A percentile compares a stretch with the other conserved stretches of the same genome.
Conservation (phyloP, 306 rosid species). For the Vigna unguiculata region DNA sequence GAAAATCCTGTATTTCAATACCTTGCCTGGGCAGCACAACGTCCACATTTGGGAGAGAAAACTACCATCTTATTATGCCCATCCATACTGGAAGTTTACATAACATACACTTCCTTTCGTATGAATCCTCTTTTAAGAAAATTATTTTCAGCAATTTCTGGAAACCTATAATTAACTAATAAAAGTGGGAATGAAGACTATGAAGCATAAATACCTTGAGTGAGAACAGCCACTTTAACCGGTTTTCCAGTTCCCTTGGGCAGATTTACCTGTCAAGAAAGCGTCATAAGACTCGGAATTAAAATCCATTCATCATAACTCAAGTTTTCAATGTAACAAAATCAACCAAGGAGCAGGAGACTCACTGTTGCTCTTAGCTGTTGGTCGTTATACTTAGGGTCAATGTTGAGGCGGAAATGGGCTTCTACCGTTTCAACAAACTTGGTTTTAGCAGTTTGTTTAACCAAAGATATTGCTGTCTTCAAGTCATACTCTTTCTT, state of each 20-base stretch:
- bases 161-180: constrained; percentile 24
- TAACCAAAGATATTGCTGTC: constrained; percentile 78
- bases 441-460: constrained; percentile 72
- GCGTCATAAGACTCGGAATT: constrained; percentile 13
- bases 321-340: constrained; percentile 25
- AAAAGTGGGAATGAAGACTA: constrained; percentile 28
- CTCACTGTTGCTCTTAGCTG: constrained; percentile 97
- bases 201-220: constrained; percentile 74
- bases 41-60: constrained; percentile 1
- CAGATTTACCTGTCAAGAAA: constrained; percentile 74
- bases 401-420: constrained; percentile 98
- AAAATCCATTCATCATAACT: constrained; percentile 18
- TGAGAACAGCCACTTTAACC: constrained; percentile 93
- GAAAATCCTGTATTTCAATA: constrained; percentile 13
- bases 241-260: constrained; percentile 99
- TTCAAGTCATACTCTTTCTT: constrained; percentile 83
- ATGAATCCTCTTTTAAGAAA: constrained; percentile 29
- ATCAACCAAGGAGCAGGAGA: constrained; percentile 42
- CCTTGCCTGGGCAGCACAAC: not conserved
- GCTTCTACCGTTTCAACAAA: constrained; percentile 95
- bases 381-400: constrained; percentile 97
- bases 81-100: constrained; percentile 13
- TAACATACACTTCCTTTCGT: constrained; percentile 19
- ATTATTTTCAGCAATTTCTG: not conserved
- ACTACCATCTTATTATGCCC: constrained; percentile 18